Percentiles rank a stretch among this genome's conserved stretches.
Conservation (phyloP, 1,139 yeast genomes). For the Taphrina pruni region DNA sequence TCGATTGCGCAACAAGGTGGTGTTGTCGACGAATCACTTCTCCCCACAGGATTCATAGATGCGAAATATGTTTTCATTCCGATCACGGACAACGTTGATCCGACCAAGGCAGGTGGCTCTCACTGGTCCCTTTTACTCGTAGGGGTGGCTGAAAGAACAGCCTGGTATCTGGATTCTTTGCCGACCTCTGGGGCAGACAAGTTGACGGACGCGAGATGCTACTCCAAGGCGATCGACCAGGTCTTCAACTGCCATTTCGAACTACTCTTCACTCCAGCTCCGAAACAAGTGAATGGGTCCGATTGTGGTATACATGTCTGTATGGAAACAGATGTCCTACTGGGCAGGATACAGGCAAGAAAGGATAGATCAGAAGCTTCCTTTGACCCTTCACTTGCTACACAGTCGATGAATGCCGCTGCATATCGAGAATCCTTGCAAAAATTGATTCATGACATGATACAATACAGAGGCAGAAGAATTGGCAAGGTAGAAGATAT, state of each 20-base stretch:
- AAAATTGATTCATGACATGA: constrained; percentile 18
- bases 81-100: constrained; percentile 61
- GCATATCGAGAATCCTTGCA: constrained; percentile 36
- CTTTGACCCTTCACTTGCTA: constrained; percentile 20
- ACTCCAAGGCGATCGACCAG: constrained; percentile 33
- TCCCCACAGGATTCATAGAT: constrained; percentile 54
- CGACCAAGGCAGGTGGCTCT: constrained; percentile 59
- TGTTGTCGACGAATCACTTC: constrained; percentile 52
- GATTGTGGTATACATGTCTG: constrained; percentile 81
- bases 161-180: constrained; percentile 59
- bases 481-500: constrained; percentile 30
- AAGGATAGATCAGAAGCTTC: constrained; percentile 1
- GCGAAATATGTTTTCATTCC: constrained; percentile 60
- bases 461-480: constrained; percentile 20
- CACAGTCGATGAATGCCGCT: constrained; percentile 22
- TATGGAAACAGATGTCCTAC: constrained; percentile 52
- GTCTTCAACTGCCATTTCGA: constrained; percentile 43
- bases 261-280: constrained; percentile 57
- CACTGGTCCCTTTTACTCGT: constrained; percentile 64
- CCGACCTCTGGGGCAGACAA: constrained; percentile 52
- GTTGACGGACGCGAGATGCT: constrained; percentile 47
- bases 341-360: constrained; percentile 21
- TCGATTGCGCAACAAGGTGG: constrained; percentile 45
- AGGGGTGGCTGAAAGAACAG: constrained; percentile 53
- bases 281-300: constrained; percentile 75